These are phyloP conservation scores for Phytophthora pinifolia DNA, from an alignment of 352 stramenopile genomes.

Conservation along the genomic window DNA sequence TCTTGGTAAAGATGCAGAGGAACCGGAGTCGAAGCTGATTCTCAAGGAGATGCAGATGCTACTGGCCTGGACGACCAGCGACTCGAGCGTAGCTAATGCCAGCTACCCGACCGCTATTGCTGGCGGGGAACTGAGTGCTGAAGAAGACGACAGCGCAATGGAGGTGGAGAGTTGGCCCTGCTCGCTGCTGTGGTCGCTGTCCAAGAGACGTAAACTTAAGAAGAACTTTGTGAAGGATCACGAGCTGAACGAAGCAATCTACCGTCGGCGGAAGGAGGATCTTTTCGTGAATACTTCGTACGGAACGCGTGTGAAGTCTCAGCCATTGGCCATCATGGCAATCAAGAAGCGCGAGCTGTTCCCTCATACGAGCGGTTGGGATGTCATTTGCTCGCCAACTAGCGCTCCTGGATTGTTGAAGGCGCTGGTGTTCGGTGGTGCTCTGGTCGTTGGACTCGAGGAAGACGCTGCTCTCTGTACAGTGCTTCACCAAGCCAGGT, in stretches of 20 bases:
- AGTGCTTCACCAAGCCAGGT: constrained; percentile 51
- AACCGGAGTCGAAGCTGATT: constrained; percentile 61
- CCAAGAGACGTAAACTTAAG: constrained; percentile 35
- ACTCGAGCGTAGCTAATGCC: not conserved
- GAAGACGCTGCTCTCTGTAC: constrained; percentile 66
- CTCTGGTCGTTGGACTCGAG: constrained; percentile 70
- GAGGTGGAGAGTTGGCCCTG: constrained; percentile 22
- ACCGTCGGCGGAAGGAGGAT: constrained; percentile 28
- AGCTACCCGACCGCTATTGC: constrained; percentile 35
- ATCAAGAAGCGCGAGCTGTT: constrained; percentile 47
- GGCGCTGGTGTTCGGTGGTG: constrained; percentile 58
- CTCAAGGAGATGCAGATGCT: constrained; percentile 54
- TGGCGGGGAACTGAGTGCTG: not conserved
- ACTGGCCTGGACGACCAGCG: constrained; percentile 49
- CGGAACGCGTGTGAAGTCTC: constrained; percentile 2
- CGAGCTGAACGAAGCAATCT: constrained; percentile 51
- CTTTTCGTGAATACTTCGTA: constrained; percentile 3
- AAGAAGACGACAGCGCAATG: constrained; percentile 3
- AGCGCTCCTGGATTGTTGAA: constrained; percentile 60
- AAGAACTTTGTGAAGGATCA: constrained; percentile 56
- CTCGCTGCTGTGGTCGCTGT: constrained; percentile 65
- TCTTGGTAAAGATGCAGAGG: constrained; percentile 43
- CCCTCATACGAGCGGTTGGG: constrained; percentile 56
- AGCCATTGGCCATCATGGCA: constrained; percentile 43
- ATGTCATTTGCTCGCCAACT: constrained; percentile 52